phyloP scores from a whole-genome alignment of 1,139 yeast species.

The Hansenula anomala region DNA sequence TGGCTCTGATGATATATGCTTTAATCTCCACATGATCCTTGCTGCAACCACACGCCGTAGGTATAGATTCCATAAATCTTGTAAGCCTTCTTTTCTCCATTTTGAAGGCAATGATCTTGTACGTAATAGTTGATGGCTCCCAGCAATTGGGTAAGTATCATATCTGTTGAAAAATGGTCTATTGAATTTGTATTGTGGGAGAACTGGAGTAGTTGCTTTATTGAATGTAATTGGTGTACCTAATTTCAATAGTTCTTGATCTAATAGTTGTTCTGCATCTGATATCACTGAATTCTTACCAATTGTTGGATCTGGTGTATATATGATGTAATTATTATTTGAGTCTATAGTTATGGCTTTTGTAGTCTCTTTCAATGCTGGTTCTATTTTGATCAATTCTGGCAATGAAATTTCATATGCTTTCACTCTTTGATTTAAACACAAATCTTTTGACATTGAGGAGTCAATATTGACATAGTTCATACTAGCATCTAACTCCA shows the following conservation, averaged over 20 bases:
- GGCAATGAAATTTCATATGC: conserved; percentile 7
- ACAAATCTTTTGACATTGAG: conserved; percentile 18
- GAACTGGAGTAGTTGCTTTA: not conserved
- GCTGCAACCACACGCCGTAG: conserved; percentile 21
- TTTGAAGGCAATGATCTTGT: conserved; percentile 18
- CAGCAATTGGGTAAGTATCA: conserved; percentile 12
- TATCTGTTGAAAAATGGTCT: conserved; percentile 12
- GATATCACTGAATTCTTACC: conserved; percentile 16
- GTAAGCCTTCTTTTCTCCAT: conserved; percentile 8
- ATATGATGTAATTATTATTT: conserved; percentile 18
- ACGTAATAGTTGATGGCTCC: conserved; percentile 7
- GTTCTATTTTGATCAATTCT: conserved; percentile 13
- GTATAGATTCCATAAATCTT: conserved; percentile 25
- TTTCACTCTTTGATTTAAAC: conserved; percentile 12
- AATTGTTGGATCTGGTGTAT: conserved; percentile 17
- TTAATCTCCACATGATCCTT: conserved; percentile 24
- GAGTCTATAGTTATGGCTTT: conserved; percentile 21
- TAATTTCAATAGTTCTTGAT: conserved; percentile 14
- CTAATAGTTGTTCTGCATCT: conserved; percentile 16
- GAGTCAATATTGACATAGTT: conserved; percentile 18
- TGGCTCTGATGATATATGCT: conserved; percentile 10
- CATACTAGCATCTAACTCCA: conserved; percentile 18
- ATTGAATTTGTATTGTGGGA: conserved; percentile 10
- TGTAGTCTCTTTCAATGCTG: conserved; percentile 7
- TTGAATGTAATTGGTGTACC: conserved; percentile 8